These are phyloP conservation scores for Solanum stenotomum DNA, from an alignment of 257 asterid species.

Conservation along the genomic window DNA sequence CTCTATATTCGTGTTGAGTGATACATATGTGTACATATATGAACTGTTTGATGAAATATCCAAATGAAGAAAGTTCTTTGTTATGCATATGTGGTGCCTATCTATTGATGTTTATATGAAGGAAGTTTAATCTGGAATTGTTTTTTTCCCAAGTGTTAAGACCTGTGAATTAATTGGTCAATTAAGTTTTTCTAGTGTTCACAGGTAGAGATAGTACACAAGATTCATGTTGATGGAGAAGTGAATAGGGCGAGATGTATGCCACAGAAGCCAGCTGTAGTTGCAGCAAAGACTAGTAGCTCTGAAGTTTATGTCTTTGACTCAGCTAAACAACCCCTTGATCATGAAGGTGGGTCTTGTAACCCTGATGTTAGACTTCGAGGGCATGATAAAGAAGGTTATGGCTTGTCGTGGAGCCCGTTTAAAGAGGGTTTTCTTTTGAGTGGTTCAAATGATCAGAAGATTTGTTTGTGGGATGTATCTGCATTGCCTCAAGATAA, in stretches of 20 bases:
- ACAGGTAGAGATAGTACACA: conserved; percentile 77
- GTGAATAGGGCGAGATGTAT: conserved; percentile 85
- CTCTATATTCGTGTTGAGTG: neutral
- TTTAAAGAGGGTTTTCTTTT: conserved; percentile 67
- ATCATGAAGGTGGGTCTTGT: conserved; percentile 26
- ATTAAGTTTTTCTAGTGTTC: neutral
- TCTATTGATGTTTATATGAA: neutral
- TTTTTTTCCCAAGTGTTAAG: neutral
- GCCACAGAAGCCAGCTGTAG: conserved; percentile 56
- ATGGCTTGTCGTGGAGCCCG: conserved; percentile 91
- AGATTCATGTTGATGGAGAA: conserved; percentile 83
- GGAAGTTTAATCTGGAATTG: neutral
- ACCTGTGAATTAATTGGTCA: neutral
- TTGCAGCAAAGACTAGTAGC: conserved; percentile 81
- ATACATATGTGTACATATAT: neutral
- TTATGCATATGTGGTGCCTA: neutral
- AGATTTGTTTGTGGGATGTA: conserved; percentile 82
- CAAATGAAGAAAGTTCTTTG: neutral
- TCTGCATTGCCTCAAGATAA: conserved; percentile 55
- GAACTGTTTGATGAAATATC: neutral
- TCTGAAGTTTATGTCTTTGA: conserved; percentile 74
- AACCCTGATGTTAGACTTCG: conserved; percentile 73
- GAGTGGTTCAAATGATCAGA: conserved; percentile 87
- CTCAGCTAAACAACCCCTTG: conserved; percentile 36
- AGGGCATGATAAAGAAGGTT: conserved; percentile 92